Base-by-base conservation (phyloP, 306 rosid genomes). In the Coriaria nepalensis region DNA sequence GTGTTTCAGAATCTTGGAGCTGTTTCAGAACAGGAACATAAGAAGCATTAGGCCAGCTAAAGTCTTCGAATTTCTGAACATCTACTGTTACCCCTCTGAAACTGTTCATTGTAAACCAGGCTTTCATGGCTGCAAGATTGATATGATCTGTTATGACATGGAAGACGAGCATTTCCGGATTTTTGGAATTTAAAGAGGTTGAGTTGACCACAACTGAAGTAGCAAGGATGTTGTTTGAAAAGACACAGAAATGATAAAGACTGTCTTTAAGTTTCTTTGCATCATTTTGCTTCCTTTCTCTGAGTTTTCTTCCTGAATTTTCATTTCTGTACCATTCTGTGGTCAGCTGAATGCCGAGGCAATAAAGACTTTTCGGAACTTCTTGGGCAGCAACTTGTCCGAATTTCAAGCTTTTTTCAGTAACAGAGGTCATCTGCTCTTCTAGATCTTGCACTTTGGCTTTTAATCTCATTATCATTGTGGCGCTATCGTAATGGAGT, bases 311-410 rank as follows among this genome's bases (percentile, higher is more conserved):
- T 60, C 73, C 78, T 59, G 78, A 45, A 54, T 68, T 60, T 35
- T 50, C 49, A 53, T 71, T 75, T 68, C 59, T 62, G 60, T 78
- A 86, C 93, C 95, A 78, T 60, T 86, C 93, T 20, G 78, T 67
- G 2, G 95, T 81, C 78, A 86, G 65, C 68, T 72, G 73, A 13
- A 81, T 81, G 64, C 95, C 95, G 44, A 86, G 93, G 68, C 95
- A 86, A 55, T 71, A 86, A 4, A 86, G 68, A 65, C 93, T 76
- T 63, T 86, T 86, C 0, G 95, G 95, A 42, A 81, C 82, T 72
- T 86, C 95, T 68, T 86, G 93, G 46, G 95, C 95, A 48, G 95
- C 95, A 59, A 86, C 81, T 59, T 86, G 95, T 46, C 95, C 95
- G 58, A 76, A 86, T 55, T 86, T 86, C 11, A 83, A 73, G 65